These are phyloP conservation scores for Sporobolomyces roseus DNA, from an alignment of 768 basidiomycete species.

Conservation along the genomic window DNA sequence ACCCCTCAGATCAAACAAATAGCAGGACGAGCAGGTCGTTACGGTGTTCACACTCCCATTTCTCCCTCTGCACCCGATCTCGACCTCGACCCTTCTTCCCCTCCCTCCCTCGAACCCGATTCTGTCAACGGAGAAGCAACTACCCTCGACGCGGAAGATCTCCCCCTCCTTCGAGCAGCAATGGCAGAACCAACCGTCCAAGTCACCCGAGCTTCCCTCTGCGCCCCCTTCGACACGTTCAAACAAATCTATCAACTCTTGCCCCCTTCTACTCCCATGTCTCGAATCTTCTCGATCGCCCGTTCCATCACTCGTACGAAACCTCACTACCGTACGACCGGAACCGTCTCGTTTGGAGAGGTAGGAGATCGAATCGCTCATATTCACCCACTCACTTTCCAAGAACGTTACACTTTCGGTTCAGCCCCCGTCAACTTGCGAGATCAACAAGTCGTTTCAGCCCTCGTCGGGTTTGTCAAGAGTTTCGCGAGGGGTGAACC, in stretches of 20 bases:
- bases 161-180: slow-evolving; percentile 60
- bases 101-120: slow-evolving; percentile 42
- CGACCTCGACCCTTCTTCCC: slow-evolving; percentile 27
- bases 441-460: slow-evolving; percentile 45
- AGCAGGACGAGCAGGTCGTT: slow-evolving; percentile 88
- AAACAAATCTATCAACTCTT: slow-evolving; percentile 47
- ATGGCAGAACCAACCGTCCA: slow-evolving; percentile 55
- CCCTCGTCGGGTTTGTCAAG: slow-evolving; percentile 51
- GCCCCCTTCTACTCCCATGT: slow-evolving; percentile 47
- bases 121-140: slow-evolving; percentile 66
- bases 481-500: slow-evolving; percentile 52
- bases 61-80: slow-evolving; percentile 42
- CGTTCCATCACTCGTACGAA: slow-evolving; percentile 45
- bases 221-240: slow-evolving; percentile 12
- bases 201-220: slow-evolving; percentile 36
- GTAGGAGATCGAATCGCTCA: slow-evolving; percentile 47
- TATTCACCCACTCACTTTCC: slow-evolving; percentile 45
- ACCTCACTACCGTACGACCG: slow-evolving; percentile 45
- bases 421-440: slow-evolving; percentile 49
- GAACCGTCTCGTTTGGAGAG: slow-evolving; percentile 44
- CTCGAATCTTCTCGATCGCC: slow-evolving; percentile 48
- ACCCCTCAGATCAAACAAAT: slow-evolving; percentile 86
- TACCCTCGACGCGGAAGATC: slow-evolving; percentile 62
- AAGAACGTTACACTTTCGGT: slow-evolving; percentile 48
- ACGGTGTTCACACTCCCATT: slow-evolving; percentile 59